Evolutionary conservation across 2,329 filamentous ascomycete genomes (phyloP).

Genomic region (Keithomyces neogunnii): DNA sequence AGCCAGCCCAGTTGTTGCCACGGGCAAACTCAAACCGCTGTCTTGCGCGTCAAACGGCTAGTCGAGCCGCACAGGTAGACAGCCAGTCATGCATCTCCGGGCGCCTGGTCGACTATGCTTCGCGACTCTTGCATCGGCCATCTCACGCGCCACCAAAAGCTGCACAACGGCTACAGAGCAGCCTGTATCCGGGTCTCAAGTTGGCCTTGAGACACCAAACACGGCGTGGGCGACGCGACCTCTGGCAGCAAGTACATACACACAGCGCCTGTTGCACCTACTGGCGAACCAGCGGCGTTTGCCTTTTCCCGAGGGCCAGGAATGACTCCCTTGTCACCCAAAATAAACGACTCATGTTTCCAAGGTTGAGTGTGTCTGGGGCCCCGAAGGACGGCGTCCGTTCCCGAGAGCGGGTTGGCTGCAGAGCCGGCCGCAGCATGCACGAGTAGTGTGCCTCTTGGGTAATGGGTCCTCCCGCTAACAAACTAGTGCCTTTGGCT

Average conservation of each 20-base stretch:
- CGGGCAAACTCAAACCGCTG: no score
- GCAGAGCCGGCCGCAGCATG: conserved; percentile 31
- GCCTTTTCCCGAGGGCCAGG: neutral
- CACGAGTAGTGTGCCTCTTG: conserved; percentile 20
- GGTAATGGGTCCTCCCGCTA: conserved; percentile 8
- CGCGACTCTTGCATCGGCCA: no score
- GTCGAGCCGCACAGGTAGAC: no score
- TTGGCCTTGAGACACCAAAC: no score
- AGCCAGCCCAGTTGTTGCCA: no score
- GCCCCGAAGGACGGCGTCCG: conserved; percentile 23
- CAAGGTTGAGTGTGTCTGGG: conserved; percentile 11
- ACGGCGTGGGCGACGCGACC: no score
- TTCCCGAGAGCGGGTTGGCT: conserved; percentile 24
- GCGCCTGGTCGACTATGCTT: no score
- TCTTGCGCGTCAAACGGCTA: no score
- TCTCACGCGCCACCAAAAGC: no score
- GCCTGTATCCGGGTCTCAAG: no score
- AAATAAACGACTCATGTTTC: neutral
- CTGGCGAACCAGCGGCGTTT: neutral
- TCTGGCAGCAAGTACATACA: neutral
- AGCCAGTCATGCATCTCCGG: no score
- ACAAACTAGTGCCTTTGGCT: neutral
- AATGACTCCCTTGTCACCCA: neutral
- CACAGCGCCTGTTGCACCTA: neutral
- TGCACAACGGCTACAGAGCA: no score